These are phyloP conservation scores for Phanerochaete sordida DNA, from an alignment of 768 basidiomycete species.

Conservation along the genomic window DNA sequence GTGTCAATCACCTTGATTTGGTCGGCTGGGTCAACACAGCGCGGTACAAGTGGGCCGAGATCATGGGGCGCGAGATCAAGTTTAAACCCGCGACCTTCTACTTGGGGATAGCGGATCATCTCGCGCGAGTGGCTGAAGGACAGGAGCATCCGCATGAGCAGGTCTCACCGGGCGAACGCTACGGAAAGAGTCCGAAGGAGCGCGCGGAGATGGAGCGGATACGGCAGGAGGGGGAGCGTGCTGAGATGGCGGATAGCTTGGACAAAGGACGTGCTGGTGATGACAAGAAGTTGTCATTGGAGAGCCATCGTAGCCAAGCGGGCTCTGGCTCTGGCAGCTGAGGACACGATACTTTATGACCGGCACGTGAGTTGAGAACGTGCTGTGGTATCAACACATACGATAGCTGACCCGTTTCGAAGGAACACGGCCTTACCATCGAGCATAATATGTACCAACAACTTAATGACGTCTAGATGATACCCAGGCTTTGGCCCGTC, in stretches of 20 bases:
- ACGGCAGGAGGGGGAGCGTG: conserved; percentile 20
- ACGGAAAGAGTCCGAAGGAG: conserved; percentile 1
- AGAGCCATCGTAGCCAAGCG: neutral
- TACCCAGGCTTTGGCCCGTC: no score
- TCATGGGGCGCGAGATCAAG: conserved; percentile 84
- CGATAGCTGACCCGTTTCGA: no score
- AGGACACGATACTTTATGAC: neutral
- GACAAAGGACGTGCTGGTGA: conserved; percentile 8
- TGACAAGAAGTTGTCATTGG: neutral
- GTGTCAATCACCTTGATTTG: conserved; percentile 90
- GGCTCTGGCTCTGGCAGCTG: neutral
- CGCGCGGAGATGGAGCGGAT: conserved; percentile 20
- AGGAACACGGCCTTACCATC: no score
- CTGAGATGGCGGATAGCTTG: conserved; percentile 27
- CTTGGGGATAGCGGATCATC: conserved; percentile 73
- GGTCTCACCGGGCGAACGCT: neutral
- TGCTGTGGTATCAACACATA: no score
- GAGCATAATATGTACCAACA: no score
- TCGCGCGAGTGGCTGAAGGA: conserved; percentile 78
- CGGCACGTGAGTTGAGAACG: neutral
- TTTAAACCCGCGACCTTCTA: conserved; percentile 94
- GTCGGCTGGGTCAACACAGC: conserved; percentile 94
- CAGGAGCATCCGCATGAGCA: conserved; percentile 13
- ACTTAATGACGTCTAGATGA: no score
- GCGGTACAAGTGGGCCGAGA: conserved; percentile 84